Percentiles rank a stretch among this genome's conserved stretches.
Conservation (phyloP, 2,329 filamentous ascomycete genomes). For the Hypoxylon sp. region DNA sequence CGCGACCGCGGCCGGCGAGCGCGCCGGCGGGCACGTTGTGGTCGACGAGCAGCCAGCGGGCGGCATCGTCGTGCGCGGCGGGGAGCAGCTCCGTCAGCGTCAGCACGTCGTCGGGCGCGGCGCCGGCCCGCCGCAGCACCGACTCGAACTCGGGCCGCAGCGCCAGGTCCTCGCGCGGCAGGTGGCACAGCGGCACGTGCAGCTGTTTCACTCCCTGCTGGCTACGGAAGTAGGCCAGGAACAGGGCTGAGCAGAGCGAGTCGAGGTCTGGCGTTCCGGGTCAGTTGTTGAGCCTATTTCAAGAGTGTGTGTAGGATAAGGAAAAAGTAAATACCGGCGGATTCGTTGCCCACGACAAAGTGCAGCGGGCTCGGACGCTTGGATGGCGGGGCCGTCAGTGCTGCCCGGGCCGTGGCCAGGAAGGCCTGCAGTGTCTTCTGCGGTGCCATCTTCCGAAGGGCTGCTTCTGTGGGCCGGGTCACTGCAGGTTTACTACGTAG, state of each 20-base stretch:
- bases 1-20: conserved; percentile 61
- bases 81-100: conserved; percentile 68
- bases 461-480: conserved; percentile 7
- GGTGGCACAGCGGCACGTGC: conserved; percentile 77
- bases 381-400: conserved; percentile 54
- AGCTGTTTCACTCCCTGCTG: conserved; percentile 62
- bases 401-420: conserved; percentile 57
- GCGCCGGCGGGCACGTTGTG: conserved; percentile 76
- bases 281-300: not conserved
- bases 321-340: conserved; percentile 63
- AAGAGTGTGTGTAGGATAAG: not conserved
- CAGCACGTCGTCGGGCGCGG: conserved; percentile 68
- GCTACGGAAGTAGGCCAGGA: conserved; percentile 77
- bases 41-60: conserved; percentile 78
- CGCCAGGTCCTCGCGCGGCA: conserved; percentile 70
- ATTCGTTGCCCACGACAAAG: conserved; percentile 73
- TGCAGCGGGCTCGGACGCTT: conserved; percentile 59
- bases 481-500: not conserved
- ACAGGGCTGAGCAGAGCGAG: conserved; percentile 76
- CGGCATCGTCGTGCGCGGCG: conserved; percentile 54
- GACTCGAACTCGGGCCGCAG: conserved; percentile 77
- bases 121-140: conserved; percentile 67
- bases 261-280: conserved; percentile 70
- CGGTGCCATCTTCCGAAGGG: conserved; percentile 21
- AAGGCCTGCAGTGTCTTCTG: conserved; percentile 56